Conservation (phyloP, 352 stramenopile genomes). For the Phytopythium chamaehyphon region DNA sequence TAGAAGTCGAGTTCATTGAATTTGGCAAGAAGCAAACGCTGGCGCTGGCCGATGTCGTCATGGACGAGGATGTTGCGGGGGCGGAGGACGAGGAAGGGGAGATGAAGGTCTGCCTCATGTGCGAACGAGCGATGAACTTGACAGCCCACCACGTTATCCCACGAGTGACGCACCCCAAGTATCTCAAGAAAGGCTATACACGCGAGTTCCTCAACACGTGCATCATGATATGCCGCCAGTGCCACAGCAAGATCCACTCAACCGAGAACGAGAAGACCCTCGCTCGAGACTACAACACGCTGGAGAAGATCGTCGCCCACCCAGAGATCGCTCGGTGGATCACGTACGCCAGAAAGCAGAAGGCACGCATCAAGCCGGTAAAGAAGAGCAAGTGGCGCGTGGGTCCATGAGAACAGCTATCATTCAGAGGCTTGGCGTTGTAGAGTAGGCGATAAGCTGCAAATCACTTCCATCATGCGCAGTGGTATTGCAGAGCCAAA, state of each 20-base stretch:
- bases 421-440: too few species aligned
- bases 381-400: slow-evolving; percentile 61
- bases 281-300: slow-evolving; percentile 87
- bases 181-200: slow-evolving; percentile 76
- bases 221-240: slow-evolving; percentile 90
- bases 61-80: slow-evolving; percentile 68
- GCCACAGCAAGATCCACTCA: slow-evolving; percentile 90
- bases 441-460: too few species aligned
- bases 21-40: slow-evolving; percentile 72
- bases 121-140: slow-evolving; percentile 88
- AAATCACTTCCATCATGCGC: too few species aligned
- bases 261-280: slow-evolving; percentile 89
- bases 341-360: slow-evolving; percentile 90
- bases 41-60: slow-evolving; percentile 49
- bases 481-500: too few species aligned
- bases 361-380: slow-evolving; percentile 47
- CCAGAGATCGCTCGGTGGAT: slow-evolving; percentile 86
- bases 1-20: slow-evolving; percentile 76
- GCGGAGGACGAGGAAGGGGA: slow-evolving; percentile 36
- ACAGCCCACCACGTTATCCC: slow-evolving; percentile 93
- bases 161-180: slow-evolving; percentile 71
- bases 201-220: slow-evolving; percentile 80
- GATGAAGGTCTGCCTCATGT: slow-evolving; percentile 79
- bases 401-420: slow-evolving; percentile 20
- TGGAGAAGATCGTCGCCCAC: slow-evolving; percentile 90